These are phyloP conservation scores for Madurella mycetomatis DNA, from an alignment of 2,329 filamentous ascomycete genomes.

Conservation along the genomic window DNA sequence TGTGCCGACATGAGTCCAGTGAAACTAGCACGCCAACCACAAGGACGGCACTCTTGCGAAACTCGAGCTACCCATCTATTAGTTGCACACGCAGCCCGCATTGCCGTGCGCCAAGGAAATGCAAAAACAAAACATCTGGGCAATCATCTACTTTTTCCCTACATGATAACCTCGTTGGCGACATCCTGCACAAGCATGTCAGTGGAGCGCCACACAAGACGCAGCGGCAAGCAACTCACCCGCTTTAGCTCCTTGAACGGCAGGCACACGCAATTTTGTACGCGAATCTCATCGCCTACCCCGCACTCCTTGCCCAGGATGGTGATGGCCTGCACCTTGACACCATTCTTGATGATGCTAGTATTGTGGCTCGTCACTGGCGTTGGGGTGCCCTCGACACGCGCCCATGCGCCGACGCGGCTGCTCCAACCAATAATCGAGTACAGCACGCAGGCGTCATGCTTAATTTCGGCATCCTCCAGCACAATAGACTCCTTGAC, in stretches of 20 bases:
- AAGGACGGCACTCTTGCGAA: neutral
- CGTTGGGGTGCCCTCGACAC: slow-evolving; percentile 91
- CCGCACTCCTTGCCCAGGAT: slow-evolving; percentile 95
- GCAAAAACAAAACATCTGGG: neutral
- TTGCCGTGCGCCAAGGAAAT: neutral
- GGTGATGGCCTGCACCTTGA: slow-evolving; percentile 98
- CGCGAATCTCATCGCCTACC: slow-evolving; percentile 88
- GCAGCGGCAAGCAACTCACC: slow-evolving; percentile 49
- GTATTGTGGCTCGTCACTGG: slow-evolving; percentile 84
- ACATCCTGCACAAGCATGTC: slow-evolving; percentile 60
- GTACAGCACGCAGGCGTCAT: slow-evolving; percentile 93
- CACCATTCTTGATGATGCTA: slow-evolving; percentile 93
- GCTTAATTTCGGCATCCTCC: slow-evolving; percentile 92
- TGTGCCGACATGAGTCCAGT: neutral
- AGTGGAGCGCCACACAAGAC: neutral
- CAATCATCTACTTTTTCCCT: slow-evolving; percentile 29
- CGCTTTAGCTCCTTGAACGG: slow-evolving; percentile 98
- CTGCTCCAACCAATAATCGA: slow-evolving; percentile 97
- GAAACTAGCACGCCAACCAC: neutral
- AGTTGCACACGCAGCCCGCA: neutral
- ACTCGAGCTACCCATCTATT: neutral
- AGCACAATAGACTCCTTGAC: slow-evolving; percentile 95
- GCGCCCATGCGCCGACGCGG: slow-evolving; percentile 94
- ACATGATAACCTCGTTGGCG: slow-evolving; percentile 89
- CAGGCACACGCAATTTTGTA: slow-evolving; percentile 97